Conservation (phyloP, 805 yeast genomes). For the Schwanniomyces occidentalis region DNA sequence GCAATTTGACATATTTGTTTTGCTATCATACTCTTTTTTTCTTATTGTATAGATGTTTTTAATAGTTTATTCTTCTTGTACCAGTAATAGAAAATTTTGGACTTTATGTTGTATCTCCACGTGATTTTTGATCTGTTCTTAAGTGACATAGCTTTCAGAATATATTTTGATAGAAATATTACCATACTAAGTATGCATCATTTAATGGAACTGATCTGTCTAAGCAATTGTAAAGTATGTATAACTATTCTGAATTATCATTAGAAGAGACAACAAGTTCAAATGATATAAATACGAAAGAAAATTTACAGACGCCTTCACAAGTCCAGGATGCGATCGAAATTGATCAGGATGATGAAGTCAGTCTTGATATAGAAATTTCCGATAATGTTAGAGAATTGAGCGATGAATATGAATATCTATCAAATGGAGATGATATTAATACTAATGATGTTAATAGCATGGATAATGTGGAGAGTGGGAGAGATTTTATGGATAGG, state of each 20-base stretch:
- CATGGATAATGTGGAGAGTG: neutral
- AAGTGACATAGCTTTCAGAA: no score
- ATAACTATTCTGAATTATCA: neutral
- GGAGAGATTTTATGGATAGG: neutral
- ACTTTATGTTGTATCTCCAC: no score
- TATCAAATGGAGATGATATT: neutral
- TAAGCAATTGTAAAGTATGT: neutral
- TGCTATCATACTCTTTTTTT: no score
- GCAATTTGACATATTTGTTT: no score
- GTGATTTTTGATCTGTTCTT: no score
- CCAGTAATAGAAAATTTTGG: no score
- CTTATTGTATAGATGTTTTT: no score
- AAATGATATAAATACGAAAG: neutral
- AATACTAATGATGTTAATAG: constrained; percentile 1
- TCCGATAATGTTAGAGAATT: no score
- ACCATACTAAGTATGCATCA: no score
- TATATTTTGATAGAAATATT: no score
- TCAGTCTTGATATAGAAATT: neutral
- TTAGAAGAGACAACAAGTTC: neutral
- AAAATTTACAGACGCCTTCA: neutral
- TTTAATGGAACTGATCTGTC: no score
- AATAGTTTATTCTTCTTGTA: no score
- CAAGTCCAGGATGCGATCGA: neutral
- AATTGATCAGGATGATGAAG: neutral
- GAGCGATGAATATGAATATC: constrained; percentile 1